A percentile compares a stretch with the other conserved stretches of the same genome.
Conservation (phyloP, 345 rosid species). For the Aegle marmelos region DNA sequence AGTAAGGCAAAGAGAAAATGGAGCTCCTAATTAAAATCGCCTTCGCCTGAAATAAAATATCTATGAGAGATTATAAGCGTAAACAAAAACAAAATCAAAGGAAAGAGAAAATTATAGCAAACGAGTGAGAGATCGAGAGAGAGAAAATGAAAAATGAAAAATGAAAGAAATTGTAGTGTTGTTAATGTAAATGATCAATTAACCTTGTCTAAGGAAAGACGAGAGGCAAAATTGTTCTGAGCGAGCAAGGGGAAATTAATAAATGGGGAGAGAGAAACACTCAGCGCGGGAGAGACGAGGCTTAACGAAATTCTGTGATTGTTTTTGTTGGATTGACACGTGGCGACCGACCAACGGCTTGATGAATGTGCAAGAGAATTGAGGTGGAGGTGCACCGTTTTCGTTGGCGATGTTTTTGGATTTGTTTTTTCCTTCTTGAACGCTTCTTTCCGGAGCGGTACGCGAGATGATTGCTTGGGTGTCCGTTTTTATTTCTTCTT, state of each 20-base stretch:
- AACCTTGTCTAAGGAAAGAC: constrained; percentile 11
- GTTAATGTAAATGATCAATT: background rate
- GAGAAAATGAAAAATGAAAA: background rate
- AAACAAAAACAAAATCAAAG: too few species aligned
- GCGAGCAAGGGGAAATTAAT: background rate
- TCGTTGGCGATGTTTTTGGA: constrained; percentile 4
- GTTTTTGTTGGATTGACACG: background rate
- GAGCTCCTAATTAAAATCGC: background rate
- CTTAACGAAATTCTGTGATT: background rate
- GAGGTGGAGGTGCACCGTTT: background rate
- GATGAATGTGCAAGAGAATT: background rate
- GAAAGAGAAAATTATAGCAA: background rate
- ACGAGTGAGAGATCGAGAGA: background rate
- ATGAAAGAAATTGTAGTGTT: background rate
- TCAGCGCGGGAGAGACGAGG: background rate
- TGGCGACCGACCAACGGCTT: background rate
- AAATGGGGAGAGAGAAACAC: background rate
- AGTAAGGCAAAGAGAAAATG: background rate
- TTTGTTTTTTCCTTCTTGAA: background rate
- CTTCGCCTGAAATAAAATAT: constrained; percentile 1
- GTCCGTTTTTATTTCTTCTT: background rate
- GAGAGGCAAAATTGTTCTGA: background rate
- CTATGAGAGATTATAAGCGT: background rate
- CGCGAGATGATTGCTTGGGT: background rate
- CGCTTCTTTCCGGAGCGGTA: background rate